A percentile compares a stretch with the other conserved stretches of the same genome.
These are phyloP conservation scores for Dothideomycetes sp. DNA, from an alignment of 2,329 filamentous ascomycete species.

Conservation along the genomic window DNA sequence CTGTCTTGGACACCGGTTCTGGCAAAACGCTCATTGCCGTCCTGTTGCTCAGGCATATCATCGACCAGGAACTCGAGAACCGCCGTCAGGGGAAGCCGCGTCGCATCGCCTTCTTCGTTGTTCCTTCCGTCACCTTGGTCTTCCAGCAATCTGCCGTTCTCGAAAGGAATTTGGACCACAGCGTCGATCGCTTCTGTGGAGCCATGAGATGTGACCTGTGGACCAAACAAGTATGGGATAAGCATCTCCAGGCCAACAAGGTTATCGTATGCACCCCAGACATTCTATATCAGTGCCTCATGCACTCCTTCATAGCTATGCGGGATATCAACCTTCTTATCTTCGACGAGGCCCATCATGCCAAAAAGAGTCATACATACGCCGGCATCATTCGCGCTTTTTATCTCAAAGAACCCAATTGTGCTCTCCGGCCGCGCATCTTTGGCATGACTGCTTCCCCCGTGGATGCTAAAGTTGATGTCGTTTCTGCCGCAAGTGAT, in stretches of 20 bases:
- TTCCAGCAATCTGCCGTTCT: slow-evolving; percentile 83
- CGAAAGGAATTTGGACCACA: slow-evolving; percentile 66
- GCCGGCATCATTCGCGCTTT: slow-evolving; percentile 82
- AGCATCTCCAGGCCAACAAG: slow-evolving; percentile 54
- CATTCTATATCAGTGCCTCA: slow-evolving; percentile 67
- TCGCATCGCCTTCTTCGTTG: slow-evolving; percentile 76
- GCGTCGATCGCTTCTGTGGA: slow-evolving; percentile 65
- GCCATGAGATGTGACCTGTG: slow-evolving; percentile 51
- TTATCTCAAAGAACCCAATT: slow-evolving; percentile 46
- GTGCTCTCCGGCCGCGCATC: slow-evolving; percentile 54
- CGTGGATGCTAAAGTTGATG: slow-evolving; percentile 69
- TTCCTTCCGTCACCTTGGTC: slow-evolving; percentile 75
- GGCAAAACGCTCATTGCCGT: slow-evolving; percentile 96
- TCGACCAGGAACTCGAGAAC: slow-evolving; percentile 66
- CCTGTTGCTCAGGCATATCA: slow-evolving; percentile 63
- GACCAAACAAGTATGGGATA: slow-evolving; percentile 49
- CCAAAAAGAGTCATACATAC: slow-evolving; percentile 89
- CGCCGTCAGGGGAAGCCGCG: slow-evolving; percentile 48
- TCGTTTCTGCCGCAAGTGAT: slow-evolving; percentile 56
- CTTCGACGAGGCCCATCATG: slow-evolving; percentile 93
- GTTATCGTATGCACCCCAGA: slow-evolving; percentile 89
- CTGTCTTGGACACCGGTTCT: slow-evolving; percentile 87
- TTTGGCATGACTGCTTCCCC: slow-evolving; percentile 97
- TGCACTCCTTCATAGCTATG: slow-evolving; percentile 70
- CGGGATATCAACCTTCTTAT: slow-evolving; percentile 77